Conservation (phyloP, 2,329 filamentous ascomycete genomes). For the Colletotrichum abscissum region DNA sequence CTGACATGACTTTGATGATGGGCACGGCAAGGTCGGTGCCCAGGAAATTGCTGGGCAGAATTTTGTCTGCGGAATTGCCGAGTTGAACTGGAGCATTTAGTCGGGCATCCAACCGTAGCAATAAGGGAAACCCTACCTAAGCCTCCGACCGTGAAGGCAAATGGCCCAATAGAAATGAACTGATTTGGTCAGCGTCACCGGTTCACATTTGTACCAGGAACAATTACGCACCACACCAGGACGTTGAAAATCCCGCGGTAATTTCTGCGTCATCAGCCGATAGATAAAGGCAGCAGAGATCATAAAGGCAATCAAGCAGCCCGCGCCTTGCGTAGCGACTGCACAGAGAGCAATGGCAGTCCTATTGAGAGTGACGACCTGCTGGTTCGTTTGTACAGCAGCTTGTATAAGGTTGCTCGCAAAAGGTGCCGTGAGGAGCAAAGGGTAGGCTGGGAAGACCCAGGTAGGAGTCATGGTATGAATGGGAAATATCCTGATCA, state of each 20-base stretch:
- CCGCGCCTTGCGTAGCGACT: conserved; percentile 64
- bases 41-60: conserved; percentile 57
- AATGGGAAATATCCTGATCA: conserved; percentile 67
- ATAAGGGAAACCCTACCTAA: conserved; percentile 45
- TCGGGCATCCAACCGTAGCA: neutral
- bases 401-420: conserved; percentile 68
- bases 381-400: conserved; percentile 42
- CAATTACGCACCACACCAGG: conserved; percentile 73
- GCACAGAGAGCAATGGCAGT: conserved; percentile 61
- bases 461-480: conserved; percentile 88
- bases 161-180: conserved; percentile 86
- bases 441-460: conserved; percentile 88
- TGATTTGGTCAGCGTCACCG: conserved; percentile 36
- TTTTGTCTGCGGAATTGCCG: conserved; percentile 53
- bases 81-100: conserved; percentile 50
- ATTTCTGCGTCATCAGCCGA: conserved; percentile 87
- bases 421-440: conserved; percentile 81
- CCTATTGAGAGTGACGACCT: conserved; percentile 48
- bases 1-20: conserved; percentile 59
- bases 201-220: conserved; percentile 1
- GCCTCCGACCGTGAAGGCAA: conserved; percentile 66
- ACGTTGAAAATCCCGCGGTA: conserved; percentile 79
- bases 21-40: conserved; percentile 54
- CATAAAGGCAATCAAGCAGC: conserved; percentile 74
- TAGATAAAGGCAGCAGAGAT: conserved; percentile 88